Percentiles rank a stretch among this genome's conserved stretches.
These are phyloP conservation scores for Globisporangium iwayamae DNA, from an alignment of 352 stramenopile species.

Conservation along the genomic window DNA sequence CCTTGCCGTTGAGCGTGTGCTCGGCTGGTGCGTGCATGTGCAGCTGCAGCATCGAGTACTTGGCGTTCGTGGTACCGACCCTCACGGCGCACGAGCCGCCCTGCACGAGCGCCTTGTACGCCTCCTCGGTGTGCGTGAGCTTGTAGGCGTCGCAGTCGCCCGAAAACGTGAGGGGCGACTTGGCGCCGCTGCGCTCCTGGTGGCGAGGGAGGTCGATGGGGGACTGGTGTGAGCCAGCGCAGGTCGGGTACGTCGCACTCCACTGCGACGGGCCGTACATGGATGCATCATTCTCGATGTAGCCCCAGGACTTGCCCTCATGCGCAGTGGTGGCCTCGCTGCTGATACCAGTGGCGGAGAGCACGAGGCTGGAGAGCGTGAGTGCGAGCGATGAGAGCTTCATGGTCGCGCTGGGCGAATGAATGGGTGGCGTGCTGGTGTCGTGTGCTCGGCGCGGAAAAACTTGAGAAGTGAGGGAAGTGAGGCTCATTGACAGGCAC, in stretches of 20 bases:
- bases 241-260: conserved; percentile 12
- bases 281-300: conserved; percentile 11
- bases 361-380: not conserved
- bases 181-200: not conserved
- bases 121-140: conserved; percentile 20
- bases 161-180: conserved; percentile 14
- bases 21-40: conserved; percentile 37
- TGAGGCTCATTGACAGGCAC: too few species aligned
- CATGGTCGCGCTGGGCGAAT: not conserved
- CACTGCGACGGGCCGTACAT: conserved; percentile 19
- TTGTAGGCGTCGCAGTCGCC: conserved; percentile 18
- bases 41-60: conserved; percentile 25
- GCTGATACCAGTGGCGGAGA: not conserved
- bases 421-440: not conserved
- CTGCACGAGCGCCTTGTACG: conserved; percentile 15
- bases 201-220: conserved; percentile 15
- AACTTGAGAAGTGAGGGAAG: not conserved
- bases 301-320: not conserved
- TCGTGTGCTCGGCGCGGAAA: not conserved
- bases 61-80: conserved; percentile 6
- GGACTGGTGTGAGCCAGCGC: conserved; percentile 25
- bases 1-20: conserved; percentile 38
- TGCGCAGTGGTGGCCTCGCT: not conserved
- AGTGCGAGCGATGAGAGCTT: conserved; percentile 5
- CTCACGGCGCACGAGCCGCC: conserved; percentile 18